A percentile compares a stretch with the other conserved stretches of the same genome.
Conservation (phyloP, 768 basidiomycete genomes). For the Podaxis pistillaris region DNA sequence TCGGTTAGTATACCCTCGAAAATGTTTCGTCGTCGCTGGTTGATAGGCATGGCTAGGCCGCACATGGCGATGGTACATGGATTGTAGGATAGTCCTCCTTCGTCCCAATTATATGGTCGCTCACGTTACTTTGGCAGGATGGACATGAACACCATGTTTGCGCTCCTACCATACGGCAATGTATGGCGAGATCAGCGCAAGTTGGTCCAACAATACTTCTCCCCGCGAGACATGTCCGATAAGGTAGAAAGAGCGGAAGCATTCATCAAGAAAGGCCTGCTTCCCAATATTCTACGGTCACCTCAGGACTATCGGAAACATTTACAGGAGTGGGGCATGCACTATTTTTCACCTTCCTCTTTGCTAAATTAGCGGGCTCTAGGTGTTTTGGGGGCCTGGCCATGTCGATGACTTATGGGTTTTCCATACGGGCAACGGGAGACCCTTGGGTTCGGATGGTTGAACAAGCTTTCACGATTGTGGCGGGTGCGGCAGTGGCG, state of each 20-base stretch:
- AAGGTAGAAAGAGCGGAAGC: neutral
- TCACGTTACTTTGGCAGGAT: neutral
- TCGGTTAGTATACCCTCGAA: neutral
- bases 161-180: neutral
- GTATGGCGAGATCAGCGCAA: slow-evolving; percentile 13
- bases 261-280: neutral
- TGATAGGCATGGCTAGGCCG: neutral
- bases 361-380: neutral
- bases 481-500: neutral
- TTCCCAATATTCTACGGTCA: neutral
- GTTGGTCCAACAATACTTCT: slow-evolving; percentile 5
- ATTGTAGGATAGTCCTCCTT: neutral
- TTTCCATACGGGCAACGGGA: neutral
- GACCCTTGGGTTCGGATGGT: neutral
- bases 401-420: neutral
- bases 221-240: neutral
- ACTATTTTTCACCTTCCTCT: neutral
- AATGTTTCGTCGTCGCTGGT: neutral
- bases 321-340: neutral
- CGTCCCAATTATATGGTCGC: neutral
- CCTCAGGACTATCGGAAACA: neutral
- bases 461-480: neutral
- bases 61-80: neutral
- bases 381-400: neutral
- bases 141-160: neutral